phyloP scores from a whole-genome alignment of 2,329 filamentous ascomycete species.

The Paraphaeosphaeria minitans region DNA sequence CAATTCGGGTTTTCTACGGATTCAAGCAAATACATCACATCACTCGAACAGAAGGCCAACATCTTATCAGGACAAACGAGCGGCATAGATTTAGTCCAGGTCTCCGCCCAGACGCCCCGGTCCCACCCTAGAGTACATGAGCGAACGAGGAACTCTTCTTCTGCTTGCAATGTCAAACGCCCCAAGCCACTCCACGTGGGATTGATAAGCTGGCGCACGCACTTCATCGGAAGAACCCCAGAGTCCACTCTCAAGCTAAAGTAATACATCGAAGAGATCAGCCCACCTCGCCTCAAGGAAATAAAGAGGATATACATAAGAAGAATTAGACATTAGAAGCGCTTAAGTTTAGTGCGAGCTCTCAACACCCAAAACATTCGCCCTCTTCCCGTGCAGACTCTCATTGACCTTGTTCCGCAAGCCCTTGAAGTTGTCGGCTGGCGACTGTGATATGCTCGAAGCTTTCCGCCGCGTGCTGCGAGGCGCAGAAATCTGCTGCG shows the following conservation, averaged over 20 bases:
- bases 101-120: background rate
- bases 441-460: slow-evolving; percentile 43
- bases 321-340: slow-evolving; percentile 5
- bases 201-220: too few species aligned
- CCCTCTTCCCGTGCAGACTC: slow-evolving; percentile 52
- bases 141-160: slow-evolving; percentile 7
- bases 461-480: slow-evolving; percentile 51
- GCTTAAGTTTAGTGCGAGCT: slow-evolving; percentile 46
- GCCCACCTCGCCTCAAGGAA: background rate
- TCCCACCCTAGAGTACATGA: slow-evolving; percentile 3
- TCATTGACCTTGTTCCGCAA: slow-evolving; percentile 53
- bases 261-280: slow-evolving; percentile 4
- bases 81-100: background rate
- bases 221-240: too few species aligned
- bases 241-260: slow-evolving; percentile 3
- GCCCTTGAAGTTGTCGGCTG: slow-evolving; percentile 50
- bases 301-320: background rate
- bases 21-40: too few species aligned
- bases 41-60: too few species aligned
- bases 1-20: too few species aligned
- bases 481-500: slow-evolving; percentile 41
- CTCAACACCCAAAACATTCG: slow-evolving; percentile 53
- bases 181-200: too few species aligned
- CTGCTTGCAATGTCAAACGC: background rate
- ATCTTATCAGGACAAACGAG: background rate